Percentiles rank a stretch among this genome's conserved stretches.
Conservation (phyloP, 2,329 filamentous ascomycete species). For the Teratosphaeria epicoccoides region DNA sequence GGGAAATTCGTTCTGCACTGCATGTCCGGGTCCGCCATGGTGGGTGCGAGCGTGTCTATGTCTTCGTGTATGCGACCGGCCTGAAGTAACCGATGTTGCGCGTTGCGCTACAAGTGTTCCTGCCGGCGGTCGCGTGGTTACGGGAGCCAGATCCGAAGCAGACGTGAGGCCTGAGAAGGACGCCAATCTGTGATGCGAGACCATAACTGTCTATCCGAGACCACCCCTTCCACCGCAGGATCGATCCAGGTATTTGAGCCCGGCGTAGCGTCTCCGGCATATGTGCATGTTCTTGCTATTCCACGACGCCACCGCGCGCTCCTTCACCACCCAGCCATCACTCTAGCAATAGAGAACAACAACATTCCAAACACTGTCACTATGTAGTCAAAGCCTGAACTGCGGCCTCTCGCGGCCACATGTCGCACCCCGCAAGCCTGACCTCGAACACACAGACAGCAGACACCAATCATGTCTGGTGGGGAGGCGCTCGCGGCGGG, state of each 20-base stretch:
- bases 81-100: slow-evolving; percentile 55
- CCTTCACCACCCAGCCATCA: neutral
- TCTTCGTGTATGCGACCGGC: slow-evolving; percentile 45
- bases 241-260: neutral
- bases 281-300: slow-evolving; percentile 7
- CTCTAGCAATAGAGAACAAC: neutral
- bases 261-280: neutral
- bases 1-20: slow-evolving; percentile 82
- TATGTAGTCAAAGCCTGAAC: neutral
- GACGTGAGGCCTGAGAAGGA: slow-evolving; percentile 8
- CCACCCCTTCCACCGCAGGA: neutral
- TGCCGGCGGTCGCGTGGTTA: slow-evolving; percentile 1
- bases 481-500: too few relatives aligned
- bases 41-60: slow-evolving; percentile 76
- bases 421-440: neutral
- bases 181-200: slow-evolving; percentile 10
- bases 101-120: slow-evolving; percentile 17
- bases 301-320: neutral
- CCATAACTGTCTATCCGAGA: slow-evolving; percentile 5
- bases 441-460: too few relatives aligned
- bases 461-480: too few relatives aligned
- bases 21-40: slow-evolving; percentile 52
- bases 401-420: neutral
- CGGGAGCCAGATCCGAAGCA: slow-evolving; percentile 13
- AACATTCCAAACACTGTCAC: neutral